Conservation (phyloP, 2,329 filamentous ascomycete genomes). For the Cylindrodendrum hubeiense region DNA sequence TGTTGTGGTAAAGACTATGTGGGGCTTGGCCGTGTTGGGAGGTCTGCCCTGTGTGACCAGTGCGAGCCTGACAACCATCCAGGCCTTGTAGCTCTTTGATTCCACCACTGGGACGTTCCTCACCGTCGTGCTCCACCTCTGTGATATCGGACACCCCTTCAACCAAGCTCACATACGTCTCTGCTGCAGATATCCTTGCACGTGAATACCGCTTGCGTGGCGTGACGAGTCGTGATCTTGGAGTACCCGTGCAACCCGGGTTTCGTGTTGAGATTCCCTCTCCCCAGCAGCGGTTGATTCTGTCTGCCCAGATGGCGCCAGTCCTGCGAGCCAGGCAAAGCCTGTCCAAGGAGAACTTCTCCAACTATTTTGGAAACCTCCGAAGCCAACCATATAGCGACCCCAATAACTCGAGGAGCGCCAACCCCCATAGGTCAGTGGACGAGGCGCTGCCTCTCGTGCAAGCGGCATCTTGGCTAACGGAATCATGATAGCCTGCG, state of each 20-base stretch:
- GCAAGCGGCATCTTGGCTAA: slow-evolving; percentile 24
- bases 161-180: slow-evolving; percentile 13
- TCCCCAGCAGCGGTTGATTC: not conserved
- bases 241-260: not conserved
- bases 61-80: not conserved
- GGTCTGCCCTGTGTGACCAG: slow-evolving; percentile 25
- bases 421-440: slow-evolving; percentile 68
- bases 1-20: slow-evolving; percentile 16
- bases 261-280: not conserved
- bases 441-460: slow-evolving; percentile 27
- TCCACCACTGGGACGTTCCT: slow-evolving; percentile 23
- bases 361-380: slow-evolving; percentile 73
- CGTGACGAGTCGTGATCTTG: not conserved
- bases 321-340: slow-evolving; percentile 62
- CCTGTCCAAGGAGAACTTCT: slow-evolving; percentile 78
- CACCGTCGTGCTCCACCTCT: slow-evolving; percentile 9
- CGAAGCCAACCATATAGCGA: slow-evolving; percentile 81
- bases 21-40: slow-evolving; percentile 25
- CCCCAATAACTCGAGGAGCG: slow-evolving; percentile 65
- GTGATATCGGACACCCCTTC: slow-evolving; percentile 7
- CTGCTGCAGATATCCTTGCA: not conserved
- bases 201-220: not conserved
- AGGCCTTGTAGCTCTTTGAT: slow-evolving; percentile 23
- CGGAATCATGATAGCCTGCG: slow-evolving; percentile 67
- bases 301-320: slow-evolving; percentile 52